Evolutionary conservation across 495 filamentous ascomycete species (phyloP).

Genomic region (Podospora fimiseda): DNA sequence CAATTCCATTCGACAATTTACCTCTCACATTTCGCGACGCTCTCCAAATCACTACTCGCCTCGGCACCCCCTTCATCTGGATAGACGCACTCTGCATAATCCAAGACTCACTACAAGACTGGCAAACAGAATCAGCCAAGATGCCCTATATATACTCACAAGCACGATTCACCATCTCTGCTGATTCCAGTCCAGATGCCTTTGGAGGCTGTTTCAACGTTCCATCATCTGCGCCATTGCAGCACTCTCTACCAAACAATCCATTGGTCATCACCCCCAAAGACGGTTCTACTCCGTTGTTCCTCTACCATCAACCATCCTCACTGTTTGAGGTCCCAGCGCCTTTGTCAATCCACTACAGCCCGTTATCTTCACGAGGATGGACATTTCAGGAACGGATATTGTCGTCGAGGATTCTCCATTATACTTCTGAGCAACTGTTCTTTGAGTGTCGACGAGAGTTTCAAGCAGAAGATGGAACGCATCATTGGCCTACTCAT

Average conservation of each 20-base stretch:
- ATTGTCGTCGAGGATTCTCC: background rate
- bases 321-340: background rate
- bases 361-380: background rate
- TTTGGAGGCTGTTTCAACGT: background rate
- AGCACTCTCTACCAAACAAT: too few relatives aligned
- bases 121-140: background rate
- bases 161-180: background rate
- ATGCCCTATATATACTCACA: background rate
- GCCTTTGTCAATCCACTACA: background rate
- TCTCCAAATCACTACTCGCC: background rate
- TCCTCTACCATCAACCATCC: too few relatives aligned
- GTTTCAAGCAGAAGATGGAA: background rate
- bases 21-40: background rate
- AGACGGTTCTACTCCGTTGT: too few relatives aligned
- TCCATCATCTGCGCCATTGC: too few relatives aligned
- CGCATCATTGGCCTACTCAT: background rate
- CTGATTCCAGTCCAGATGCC: background rate
- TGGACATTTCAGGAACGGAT: background rate
- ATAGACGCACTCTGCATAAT: background rate
- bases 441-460: background rate
- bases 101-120: background rate
- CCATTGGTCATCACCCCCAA: too few relatives aligned
- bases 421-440: background rate
- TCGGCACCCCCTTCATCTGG: conserved; percentile 1
- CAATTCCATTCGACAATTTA: background rate